Percentiles rank a stretch among this genome's conserved stretches.
Conservation (phyloP, 2,329 filamentous ascomycete species). For the Fusarium subtropicale region DNA sequence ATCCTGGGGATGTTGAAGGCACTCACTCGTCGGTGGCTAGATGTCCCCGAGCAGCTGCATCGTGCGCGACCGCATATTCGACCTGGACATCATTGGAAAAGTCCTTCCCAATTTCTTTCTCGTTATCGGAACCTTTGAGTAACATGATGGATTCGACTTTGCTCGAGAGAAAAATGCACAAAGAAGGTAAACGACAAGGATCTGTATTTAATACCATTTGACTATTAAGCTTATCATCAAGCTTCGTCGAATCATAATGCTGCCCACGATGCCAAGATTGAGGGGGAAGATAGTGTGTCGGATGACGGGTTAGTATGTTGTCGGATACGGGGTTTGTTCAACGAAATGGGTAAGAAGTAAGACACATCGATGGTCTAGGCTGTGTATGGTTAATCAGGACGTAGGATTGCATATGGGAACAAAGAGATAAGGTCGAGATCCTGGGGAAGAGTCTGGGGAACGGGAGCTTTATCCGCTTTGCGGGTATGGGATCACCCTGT, state of each 20-base stretch:
- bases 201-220: neutral
- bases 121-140: conserved; percentile 8
- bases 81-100: neutral
- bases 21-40: conserved; percentile 24
- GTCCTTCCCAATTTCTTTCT: conserved; percentile 7
- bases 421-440: conserved; percentile 2
- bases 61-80: conserved; percentile 7
- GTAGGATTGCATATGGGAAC: neutral
- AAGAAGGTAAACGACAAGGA: neutral
- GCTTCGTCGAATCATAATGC: neutral
- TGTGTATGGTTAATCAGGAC: neutral
- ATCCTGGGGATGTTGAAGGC: accelerated
- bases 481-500: neutral
- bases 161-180: neutral
- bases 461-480: neutral
- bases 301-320: neutral
- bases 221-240: neutral
- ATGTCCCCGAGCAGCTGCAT: conserved; percentile 19
- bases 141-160: neutral
- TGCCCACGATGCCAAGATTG: conserved; percentile 23
- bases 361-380: neutral
- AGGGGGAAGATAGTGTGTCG: conserved; percentile 19
- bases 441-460: conserved; percentile 12
- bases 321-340: conserved; percentile 25
- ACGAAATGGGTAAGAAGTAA: neutral